These are phyloP conservation scores for Suillus sp. DNA, from an alignment of 768 basidiomycete species.

Conservation along the genomic window DNA sequence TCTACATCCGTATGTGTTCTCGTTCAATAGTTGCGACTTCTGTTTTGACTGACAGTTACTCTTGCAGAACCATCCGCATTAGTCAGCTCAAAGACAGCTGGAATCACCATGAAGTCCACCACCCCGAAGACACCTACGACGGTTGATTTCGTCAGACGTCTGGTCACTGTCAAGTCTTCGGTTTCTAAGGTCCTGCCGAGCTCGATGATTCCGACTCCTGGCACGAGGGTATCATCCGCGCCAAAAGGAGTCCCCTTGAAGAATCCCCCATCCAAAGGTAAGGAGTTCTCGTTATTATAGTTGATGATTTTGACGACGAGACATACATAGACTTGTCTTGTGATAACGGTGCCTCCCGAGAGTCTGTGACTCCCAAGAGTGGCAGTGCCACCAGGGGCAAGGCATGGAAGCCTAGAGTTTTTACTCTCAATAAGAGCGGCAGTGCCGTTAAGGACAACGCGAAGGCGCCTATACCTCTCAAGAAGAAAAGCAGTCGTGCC, in stretches of 20 bases:
- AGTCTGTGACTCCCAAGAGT: not conserved
- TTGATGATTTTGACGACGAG: not conserved
- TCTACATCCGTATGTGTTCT: not conserved
- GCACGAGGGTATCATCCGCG: not conserved
- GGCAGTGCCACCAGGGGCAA: not conserved
- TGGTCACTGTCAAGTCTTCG: not conserved
- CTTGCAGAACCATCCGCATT: not conserved
- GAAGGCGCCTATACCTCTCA: not conserved
- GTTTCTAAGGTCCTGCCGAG: not conserved
- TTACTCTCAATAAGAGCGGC: not conserved
- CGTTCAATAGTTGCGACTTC: not conserved
- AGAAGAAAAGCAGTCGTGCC: not conserved
- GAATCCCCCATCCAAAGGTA: not conserved
- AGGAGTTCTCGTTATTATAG: not conserved
- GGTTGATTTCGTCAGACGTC: not conserved
- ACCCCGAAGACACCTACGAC: not conserved
- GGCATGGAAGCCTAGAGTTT: not conserved
- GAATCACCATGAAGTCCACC: not conserved
- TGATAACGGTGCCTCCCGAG: not conserved
- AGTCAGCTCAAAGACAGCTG: not conserved
- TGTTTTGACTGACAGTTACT: not conserved
- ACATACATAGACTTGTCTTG: not conserved
- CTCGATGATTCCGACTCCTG: not conserved
- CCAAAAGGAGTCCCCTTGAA: not conserved
- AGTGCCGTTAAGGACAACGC: not conserved